Evolutionary conservation across 768 basidiomycete species (phyloP), one percentile per base, ranked within the genome.

Genomic region (Rhodocollybia butyracea): DNA sequence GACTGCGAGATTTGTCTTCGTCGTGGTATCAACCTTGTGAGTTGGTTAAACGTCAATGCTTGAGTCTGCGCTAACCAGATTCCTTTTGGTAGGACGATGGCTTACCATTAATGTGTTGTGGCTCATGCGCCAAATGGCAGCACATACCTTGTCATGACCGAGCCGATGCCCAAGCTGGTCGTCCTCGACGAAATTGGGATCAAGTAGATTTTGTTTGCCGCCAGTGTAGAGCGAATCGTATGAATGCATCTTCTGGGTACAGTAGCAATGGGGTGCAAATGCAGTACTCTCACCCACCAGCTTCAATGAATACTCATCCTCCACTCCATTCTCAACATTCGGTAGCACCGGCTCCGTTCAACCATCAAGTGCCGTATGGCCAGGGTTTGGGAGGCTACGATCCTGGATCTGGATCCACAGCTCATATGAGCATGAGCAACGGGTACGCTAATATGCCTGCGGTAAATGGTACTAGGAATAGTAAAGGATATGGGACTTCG

Each of bases 1-100:
- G 86, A 91, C 63, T 97, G 94, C 65, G 94, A 96, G 65, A 78
- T 96, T 34, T 97, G 94, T 67, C 77, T 77, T 52, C 80, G 80
- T 57, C 76, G 74, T 24, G 91, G 91, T 8, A 70, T 84, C 54
- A 94, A 94, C 62, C 67, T 86, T 61, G 93, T 92, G 60, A 57
- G 84, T 73, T 21, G 26, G 53, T 31, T 53, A 29, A 21, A 50
- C n/a, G 38, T 12, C 38, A 38, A n/a, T 34, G n/a, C 21, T 36
- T 21, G 3, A 22, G 5, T 11, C 19, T 36, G 10, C 29, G 19
- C 53, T 53, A 29, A n/a, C n/a, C 50, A 31, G 21, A 56, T 61
- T 39, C 38, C 62, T 46, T 39, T 45, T 32, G 36, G 10, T 57
- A 94, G 93, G 90, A 94, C 57, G 91, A 92, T 57, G 88, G 85